phyloP scores from a whole-genome alignment of 2,329 filamentous ascomycete species.

The Penicillium decumbens region DNA sequence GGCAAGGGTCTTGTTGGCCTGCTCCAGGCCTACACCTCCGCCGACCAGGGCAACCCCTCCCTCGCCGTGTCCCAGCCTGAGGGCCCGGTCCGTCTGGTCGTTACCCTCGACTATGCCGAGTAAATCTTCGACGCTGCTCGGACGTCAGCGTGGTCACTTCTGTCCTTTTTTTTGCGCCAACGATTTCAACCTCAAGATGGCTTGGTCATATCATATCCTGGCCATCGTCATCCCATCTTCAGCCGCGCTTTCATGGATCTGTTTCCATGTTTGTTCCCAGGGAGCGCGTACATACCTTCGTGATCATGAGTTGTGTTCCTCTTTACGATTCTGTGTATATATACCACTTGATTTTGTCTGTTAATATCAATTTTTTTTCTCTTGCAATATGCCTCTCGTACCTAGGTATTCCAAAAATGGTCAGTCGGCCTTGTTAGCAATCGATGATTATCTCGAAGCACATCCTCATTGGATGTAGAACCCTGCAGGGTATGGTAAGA shows the following conservation, averaged over 20 bases:
- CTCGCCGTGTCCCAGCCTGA: constrained; percentile 27
- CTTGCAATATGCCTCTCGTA: too few species aligned
- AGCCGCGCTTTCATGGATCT: constrained; percentile 9
- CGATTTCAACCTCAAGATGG: constrained; percentile 9
- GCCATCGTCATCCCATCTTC: constrained; percentile 5
- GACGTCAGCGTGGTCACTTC: constrained; percentile 8
- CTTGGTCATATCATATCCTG: neutral
- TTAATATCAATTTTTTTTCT: constrained; percentile 18
- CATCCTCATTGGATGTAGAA: too few species aligned
- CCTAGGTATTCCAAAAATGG: too few species aligned
- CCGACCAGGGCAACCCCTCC: constrained; percentile 25
- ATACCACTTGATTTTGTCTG: constrained; percentile 20
- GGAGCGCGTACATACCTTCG: constrained; percentile 17
- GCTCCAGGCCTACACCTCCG: constrained; percentile 33
- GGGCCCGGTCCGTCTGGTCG: constrained; percentile 32
- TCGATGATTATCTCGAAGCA: too few species aligned
- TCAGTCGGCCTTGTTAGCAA: too few species aligned
- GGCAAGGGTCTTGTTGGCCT: constrained; percentile 18
- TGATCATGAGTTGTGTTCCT: constrained; percentile 13
- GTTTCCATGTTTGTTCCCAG: constrained; percentile 1
- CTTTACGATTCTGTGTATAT: constrained; percentile 24
- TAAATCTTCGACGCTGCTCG: constrained; percentile 1
- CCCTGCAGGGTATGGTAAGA: too few species aligned
- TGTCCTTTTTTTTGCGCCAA: constrained; percentile 18
- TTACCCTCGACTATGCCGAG: constrained; percentile 27